Evolutionary conservation across 306 rosid genomes (phyloP).

Genomic region (Albizia julibrissin): DNA sequence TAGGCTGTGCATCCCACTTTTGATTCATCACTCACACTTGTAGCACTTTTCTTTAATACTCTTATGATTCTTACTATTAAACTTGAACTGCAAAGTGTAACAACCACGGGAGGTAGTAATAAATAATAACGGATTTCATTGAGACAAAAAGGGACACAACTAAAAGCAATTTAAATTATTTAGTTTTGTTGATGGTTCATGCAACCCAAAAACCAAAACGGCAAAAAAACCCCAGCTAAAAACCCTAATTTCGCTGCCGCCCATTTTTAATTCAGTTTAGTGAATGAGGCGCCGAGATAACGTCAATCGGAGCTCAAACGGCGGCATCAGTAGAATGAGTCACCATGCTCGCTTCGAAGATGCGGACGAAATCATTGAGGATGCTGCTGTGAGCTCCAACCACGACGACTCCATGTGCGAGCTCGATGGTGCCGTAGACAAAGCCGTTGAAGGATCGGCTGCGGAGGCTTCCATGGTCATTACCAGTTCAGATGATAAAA

Average conservation of each 20-base stretch:
- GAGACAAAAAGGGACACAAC: neutral
- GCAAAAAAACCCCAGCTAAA: neutral
- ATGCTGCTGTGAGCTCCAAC: constrained; percentile 63
- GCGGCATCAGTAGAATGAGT: constrained; percentile 36
- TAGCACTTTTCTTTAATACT: no score
- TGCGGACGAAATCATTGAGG: constrained; percentile 59
- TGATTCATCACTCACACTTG: no score
- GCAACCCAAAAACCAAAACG: neutral
- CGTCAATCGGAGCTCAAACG: constrained; percentile 34
- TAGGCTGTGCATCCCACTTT: no score
- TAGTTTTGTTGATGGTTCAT: neutral
- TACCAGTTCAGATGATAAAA: constrained; percentile 63
- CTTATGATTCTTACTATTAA: no score
- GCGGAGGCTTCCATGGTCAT: constrained; percentile 3
- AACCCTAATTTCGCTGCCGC: constrained; percentile 12
- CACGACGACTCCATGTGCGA: constrained; percentile 83
- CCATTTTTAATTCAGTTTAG: neutral
- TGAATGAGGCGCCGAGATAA: constrained; percentile 71
- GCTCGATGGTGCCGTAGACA: constrained; percentile 38
- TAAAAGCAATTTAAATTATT: no score
- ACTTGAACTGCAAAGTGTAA: no score
- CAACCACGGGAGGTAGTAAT: no score
- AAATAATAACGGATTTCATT: no score
- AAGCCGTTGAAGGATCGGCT: constrained; percentile 25
- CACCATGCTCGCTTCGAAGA: constrained; percentile 59